These are phyloP conservation scores for Tetrapyrgos nigripes DNA, from an alignment of 1,284 basidiomycete genomes.

Conservation along the genomic window DNA sequence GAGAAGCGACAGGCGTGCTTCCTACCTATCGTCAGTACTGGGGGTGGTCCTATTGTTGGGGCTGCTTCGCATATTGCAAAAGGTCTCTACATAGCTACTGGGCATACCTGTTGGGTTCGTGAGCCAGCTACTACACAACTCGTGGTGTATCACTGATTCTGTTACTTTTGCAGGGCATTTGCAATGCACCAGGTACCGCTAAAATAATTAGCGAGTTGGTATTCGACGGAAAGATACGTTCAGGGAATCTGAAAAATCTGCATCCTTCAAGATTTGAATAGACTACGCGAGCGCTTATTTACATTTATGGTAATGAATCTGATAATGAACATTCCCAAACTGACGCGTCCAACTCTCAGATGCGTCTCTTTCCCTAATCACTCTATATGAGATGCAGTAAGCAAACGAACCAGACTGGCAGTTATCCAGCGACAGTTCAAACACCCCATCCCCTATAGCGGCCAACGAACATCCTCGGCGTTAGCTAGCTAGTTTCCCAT, in stretches of 20 bases:
- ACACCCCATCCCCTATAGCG: no score
- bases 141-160: no score
- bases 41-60: slow-evolving; percentile 68
- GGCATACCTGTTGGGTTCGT: slow-evolving; percentile 79
- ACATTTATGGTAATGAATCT: neutral
- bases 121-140: slow-evolving; percentile 4
- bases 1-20: slow-evolving; percentile 73
- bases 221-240: slow-evolving; percentile 59
- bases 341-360: neutral
- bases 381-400: no score
- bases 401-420: no score
- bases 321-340: neutral
- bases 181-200: slow-evolving; percentile 74
- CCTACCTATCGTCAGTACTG: slow-evolving; percentile 57
- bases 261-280: slow-evolving; percentile 49
- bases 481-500: no score
- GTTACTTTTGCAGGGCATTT: slow-evolving; percentile 64
- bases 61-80: slow-evolving; percentile 52
- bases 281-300: slow-evolving; percentile 1
- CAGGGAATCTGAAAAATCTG: slow-evolving; percentile 55
- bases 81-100: slow-evolving; percentile 66
- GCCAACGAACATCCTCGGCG: no score
- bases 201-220: slow-evolving; percentile 63
- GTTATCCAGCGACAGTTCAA: no score
- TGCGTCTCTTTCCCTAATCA: neutral